A percentile compares a stretch with the other conserved stretches of the same genome.
Conservation (phyloP, 2,329 filamentous ascomycete species). For the Colletotrichum sp. region DNA sequence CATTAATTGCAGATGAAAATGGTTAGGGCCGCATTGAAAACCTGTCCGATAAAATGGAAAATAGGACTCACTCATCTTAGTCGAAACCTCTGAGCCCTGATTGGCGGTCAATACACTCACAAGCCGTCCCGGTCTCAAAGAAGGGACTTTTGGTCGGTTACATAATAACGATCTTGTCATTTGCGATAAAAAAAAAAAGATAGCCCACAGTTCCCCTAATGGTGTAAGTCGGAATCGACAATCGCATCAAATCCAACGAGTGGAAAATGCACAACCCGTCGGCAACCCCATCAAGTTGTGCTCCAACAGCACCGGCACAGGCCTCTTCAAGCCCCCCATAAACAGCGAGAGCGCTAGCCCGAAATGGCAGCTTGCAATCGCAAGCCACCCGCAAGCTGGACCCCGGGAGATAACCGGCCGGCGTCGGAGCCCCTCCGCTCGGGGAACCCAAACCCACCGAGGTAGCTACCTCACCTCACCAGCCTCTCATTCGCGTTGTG, state of each 20-base stretch:
- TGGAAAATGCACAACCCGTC: neutral
- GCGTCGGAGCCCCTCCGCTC: constrained; percentile 16
- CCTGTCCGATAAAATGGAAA: too few species aligned
- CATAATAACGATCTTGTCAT: too few species aligned
- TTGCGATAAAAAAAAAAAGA: too few species aligned
- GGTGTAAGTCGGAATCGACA: neutral
- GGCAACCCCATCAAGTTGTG: neutral
- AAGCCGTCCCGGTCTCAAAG: neutral
- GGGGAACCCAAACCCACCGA: neutral
- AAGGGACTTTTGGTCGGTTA: too few species aligned
- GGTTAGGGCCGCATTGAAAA: too few species aligned
- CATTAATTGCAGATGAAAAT: too few species aligned
- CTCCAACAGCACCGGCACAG: neutral
- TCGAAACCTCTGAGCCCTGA: neutral
- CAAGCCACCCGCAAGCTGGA: neutral
- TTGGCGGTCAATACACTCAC: fast-evolving
- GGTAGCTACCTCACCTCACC: neutral
- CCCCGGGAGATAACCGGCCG: constrained; percentile 15
- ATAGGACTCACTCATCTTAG: too few species aligned
- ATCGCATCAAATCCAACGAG: neutral
- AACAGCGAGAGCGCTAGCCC: neutral
- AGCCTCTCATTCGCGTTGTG: neutral
- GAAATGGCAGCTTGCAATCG: neutral
- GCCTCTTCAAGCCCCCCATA: neutral
- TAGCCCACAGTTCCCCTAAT: too few species aligned